Evolutionary conservation across 148 eudicot species (phyloP).

Genomic region (Vaccinium vitisidaea): DNA sequence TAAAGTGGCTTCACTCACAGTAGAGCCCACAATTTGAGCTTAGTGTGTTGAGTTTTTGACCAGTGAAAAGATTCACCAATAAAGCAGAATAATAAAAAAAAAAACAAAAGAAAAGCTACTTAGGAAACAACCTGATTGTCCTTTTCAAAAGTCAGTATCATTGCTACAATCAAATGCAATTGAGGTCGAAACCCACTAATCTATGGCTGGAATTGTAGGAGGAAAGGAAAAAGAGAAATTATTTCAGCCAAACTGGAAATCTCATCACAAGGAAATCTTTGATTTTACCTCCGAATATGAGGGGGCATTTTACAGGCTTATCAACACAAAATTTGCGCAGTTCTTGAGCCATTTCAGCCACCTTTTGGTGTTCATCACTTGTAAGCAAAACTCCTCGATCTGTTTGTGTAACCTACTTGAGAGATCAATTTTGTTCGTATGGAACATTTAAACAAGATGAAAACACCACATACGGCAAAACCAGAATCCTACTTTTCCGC

Average conservation of each 20-base stretch:
- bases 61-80: neutral
- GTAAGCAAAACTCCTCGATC: conserved; percentile 78
- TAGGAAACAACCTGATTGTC: neutral
- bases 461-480: neutral
- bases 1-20: neutral
- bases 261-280: neutral
- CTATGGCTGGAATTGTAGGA: conserved; percentile 2
- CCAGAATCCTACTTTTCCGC: neutral
- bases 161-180: neutral
- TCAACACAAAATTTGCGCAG: conserved; percentile 67
- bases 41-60: neutral
- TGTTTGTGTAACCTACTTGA: conserved; percentile 59
- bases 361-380: conserved; percentile 62
- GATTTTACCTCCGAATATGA: conserved; percentile 86
- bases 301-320: conserved; percentile 83
- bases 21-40: neutral
- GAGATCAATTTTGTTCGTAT: conserved; percentile 12
- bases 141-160: neutral
- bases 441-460: neutral
- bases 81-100: neutral
- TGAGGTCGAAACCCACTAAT: neutral
- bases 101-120: neutral
- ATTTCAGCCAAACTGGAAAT: conserved; percentile 1
- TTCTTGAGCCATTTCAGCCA: conserved; percentile 72
- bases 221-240: neutral